Conservation (phyloP, 2,329 filamentous ascomycete species). For the Trichoderma sp. region DNA sequence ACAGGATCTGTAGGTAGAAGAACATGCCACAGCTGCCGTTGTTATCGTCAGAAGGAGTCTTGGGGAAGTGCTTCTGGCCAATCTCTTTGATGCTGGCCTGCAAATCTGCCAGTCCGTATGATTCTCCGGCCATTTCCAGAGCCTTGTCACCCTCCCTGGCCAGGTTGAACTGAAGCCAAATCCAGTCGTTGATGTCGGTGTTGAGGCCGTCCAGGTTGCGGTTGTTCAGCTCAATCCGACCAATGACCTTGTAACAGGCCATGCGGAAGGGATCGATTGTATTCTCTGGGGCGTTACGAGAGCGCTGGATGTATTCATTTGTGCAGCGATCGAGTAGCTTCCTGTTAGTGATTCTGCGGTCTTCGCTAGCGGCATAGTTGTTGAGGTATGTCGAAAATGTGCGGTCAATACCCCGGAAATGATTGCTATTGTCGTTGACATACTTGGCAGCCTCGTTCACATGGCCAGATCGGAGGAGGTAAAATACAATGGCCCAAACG, state of each 20-base stretch:
- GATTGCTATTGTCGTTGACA: conserved; percentile 73
- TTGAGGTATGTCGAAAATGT: conserved; percentile 88
- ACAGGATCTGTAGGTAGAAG: conserved; percentile 88
- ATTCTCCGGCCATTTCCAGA: conserved; percentile 65
- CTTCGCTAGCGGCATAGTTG: conserved; percentile 74
- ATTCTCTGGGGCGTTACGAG: conserved; percentile 80
- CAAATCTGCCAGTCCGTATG: conserved; percentile 66
- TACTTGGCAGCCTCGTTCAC: conserved; percentile 83
- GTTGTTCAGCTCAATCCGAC: conserved; percentile 69
- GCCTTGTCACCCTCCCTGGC: conserved; percentile 65
- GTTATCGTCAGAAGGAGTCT: conserved; percentile 71
- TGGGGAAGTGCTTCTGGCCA: conserved; percentile 86
- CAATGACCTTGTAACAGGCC: conserved; percentile 97
- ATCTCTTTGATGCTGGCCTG: conserved; percentile 84
- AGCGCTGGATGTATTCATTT: conserved; percentile 84
- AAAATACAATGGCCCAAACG: conserved; percentile 94
- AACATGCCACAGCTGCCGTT: conserved; percentile 83
- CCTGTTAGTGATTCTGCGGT: conserved; percentile 70
- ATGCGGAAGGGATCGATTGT: conserved; percentile 93
- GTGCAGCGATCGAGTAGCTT: conserved; percentile 85
- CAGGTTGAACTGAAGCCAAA: conserved; percentile 72
- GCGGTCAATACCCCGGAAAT: conserved; percentile 87
- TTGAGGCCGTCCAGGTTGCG: conserved; percentile 64
- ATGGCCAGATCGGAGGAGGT: conserved; percentile 81
- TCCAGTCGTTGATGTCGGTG: conserved; percentile 68